Base-by-base conservation (phyloP, 345 rosid genomes). In the Dipteronia sinensis region DNA sequence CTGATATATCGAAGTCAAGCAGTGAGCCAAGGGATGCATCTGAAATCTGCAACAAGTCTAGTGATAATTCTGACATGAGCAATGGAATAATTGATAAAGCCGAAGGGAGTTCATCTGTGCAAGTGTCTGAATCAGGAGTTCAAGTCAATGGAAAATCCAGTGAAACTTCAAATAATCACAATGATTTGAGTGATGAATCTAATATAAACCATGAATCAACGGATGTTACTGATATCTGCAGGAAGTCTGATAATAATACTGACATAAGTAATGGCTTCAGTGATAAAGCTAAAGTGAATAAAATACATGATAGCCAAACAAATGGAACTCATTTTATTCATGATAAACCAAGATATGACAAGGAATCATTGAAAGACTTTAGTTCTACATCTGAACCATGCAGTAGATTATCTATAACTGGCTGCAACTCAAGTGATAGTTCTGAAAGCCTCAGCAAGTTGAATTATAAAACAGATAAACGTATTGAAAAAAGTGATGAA, bases 371-470 rank as follows among this genome's bases (percentile, higher is more conserved):
- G 78, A 77, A 77, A 78, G 65, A 69, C 40, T 72, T 79, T 55
- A 78, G 80, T 77, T 83, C 77, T 76, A 76, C 80, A 68, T 83
- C 84, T 61, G 87, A 84, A 27, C 75, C 72, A 22, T 79, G 85
- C 69, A 86, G 86, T 76, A 83, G 78, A 59, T 77, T 85, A 31
- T 80, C 89, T 49, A 69, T 70, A 70, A 51, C 69, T 85, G 74
- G 82, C 76, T 79, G 79, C 68, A 83, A 75, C 67, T 81, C 88
- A n/a, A 83, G 80, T 70, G 86, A 76, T 66, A 78, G 79, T 79
- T 73, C 91, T 77, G 90, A 87, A 83, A 78, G 51, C 66, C 70
- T 34, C 71, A 69, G 85, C 85, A 89, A 83, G 77, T 78, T 76
- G n/a, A 80, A 51, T 69, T 59, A 72, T 75, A 85, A 82, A 77